Evolutionary conservation across 2,329 filamentous ascomycete species (phyloP).

Genomic region (Neonectria sp.): DNA sequence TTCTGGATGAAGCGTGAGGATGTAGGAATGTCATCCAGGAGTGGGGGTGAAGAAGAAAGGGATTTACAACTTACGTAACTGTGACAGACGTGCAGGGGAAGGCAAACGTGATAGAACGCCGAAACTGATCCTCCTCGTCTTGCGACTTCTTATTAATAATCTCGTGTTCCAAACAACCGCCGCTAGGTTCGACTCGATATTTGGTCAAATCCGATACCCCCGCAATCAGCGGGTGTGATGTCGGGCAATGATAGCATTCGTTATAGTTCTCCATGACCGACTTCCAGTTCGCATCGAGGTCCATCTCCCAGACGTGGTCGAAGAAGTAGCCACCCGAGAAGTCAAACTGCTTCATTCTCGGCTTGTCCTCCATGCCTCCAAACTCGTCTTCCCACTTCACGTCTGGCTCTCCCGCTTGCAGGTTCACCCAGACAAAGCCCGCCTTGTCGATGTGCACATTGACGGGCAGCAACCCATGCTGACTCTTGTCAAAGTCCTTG

Average conservation of each 20-base stretch:
- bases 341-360: conserved; percentile 60
- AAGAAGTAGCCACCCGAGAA: conserved; percentile 66
- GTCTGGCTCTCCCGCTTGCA: conserved; percentile 63
- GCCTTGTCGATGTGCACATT: conserved; percentile 66
- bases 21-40: background rate
- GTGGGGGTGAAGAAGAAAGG: too few relatives aligned
- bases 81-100: conserved; percentile 65
- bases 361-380: conserved; percentile 60
- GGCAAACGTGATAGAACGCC: conserved; percentile 61
- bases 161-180: conserved; percentile 62
- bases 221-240: conserved; percentile 70
- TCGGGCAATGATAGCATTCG: conserved; percentile 74
- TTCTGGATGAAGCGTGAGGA: too few relatives aligned
- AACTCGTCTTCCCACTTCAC: conserved; percentile 68
- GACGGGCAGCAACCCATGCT: conserved; percentile 69
- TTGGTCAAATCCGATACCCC: conserved; percentile 68
- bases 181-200: conserved; percentile 65
- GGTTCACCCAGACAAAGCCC: conserved; percentile 72
- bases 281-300: conserved; percentile 72
- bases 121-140: conserved; percentile 61
- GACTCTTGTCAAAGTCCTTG: conserved; percentile 67
- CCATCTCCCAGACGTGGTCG: conserved; percentile 71
- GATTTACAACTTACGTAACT: conserved; percentile 58
- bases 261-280: conserved; percentile 75
- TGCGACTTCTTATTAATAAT: conserved; percentile 61